These are phyloP conservation scores for Spinacia oleracea DNA, from an alignment of 179 eudicot species.

Conservation along the genomic window DNA sequence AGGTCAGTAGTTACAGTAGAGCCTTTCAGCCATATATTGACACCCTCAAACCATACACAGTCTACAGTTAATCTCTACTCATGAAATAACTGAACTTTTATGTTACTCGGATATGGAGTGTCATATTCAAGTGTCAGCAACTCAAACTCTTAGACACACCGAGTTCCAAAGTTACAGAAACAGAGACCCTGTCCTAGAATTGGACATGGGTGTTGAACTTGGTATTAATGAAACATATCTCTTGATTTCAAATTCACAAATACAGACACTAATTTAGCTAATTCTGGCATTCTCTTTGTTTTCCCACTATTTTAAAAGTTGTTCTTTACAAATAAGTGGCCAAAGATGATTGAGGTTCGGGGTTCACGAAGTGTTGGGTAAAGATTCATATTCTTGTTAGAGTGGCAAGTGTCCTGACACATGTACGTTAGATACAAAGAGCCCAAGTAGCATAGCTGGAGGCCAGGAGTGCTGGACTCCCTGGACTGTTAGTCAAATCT, in stretches of 20 bases:
- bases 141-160: neutral
- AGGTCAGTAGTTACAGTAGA: conserved; percentile 2
- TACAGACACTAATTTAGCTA: neutral
- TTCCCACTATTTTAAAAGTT: neutral
- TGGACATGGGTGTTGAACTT: too few relatives aligned
- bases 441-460: neutral
- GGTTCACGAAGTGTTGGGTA: neutral
- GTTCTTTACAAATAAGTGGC: neutral
- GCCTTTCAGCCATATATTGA: neutral
- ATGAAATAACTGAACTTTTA: neutral
- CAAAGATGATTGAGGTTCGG: neutral
- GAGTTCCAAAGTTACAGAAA: neutral
- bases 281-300: neutral
- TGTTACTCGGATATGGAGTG: neutral
- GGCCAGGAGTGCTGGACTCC: too few relatives aligned
- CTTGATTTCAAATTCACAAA: neutral
- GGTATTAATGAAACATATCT: neutral
- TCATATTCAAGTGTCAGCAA: neutral
- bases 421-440: too few relatives aligned
- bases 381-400: too few relatives aligned
- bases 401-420: too few relatives aligned
- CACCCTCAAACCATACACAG: neutral
- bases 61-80: neutral
- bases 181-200: neutral
- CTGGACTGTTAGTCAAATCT: neutral